Evolutionary conservation across 768 basidiomycete species (phyloP), one percentile per base, ranked within the genome.

Genomic region (Amanita exitialis): DNA sequence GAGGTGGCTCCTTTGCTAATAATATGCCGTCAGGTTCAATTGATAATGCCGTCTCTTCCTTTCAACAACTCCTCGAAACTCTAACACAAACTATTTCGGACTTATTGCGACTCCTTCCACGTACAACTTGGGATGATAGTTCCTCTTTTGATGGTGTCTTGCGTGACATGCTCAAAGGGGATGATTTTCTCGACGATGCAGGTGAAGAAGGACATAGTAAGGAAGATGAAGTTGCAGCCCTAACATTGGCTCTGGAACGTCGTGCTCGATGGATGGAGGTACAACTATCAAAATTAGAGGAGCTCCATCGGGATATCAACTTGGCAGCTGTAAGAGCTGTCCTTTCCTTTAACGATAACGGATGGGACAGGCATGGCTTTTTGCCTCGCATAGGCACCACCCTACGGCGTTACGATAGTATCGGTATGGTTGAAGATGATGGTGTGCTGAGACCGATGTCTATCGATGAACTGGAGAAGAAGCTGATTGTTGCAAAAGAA

Each of bases 251-350:
- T 6, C 76, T 93, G 41, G 89, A 90, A 62, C 82, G 86, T 54
- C 85, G 90, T n/a, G 90, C 90, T 13, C 76, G 87, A 38, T 93
- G 90, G 88, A 91, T 93, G 86, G 89, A 92, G 65, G 86, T 90
- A 18, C 90, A 91, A 63, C 66, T 93, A 15, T 87, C 86, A 0
- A 91, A 92, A 62, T 71, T 93, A 32, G 90, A 93, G 64, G 90
- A 90, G 59, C 72, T 92, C 30, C 90, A 93, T 57, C 83, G 86
- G 25, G 90, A 92, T 57, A 91, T 92, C 67, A 93, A 92, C 64
- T 87, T 80, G 2, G 90, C 90, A 5, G 88, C 89, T 3, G 87
- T 90, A 23, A 77, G 83, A 23, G 86, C 87, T 6, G 82, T 90
- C 18, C 73, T 91, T 21, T 77, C 83, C 1, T 85, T 88, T 71